Evolutionary conservation across 306 rosid species (phyloP), one percentile per base, ranked within the genome.

Genomic region (Mucuna pruriens): DNA sequence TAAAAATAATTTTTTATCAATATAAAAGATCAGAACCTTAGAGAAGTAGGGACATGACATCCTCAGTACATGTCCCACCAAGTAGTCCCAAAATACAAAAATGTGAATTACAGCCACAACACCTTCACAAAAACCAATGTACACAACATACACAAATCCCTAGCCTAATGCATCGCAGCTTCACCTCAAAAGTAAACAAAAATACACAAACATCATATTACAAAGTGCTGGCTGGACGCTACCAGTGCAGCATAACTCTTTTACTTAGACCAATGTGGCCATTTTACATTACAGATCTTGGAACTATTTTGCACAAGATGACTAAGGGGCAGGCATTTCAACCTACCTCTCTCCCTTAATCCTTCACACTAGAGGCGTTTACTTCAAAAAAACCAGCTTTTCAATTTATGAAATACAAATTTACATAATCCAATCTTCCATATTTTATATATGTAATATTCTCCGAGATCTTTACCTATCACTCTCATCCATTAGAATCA

Each of bases 401-500:
- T 87, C 77, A 64, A 86, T 82, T 82, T 82, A 75, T 82, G 76
- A 85, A 82, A 88, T 87, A 84, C 86, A 86, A 88, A 89, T 88
- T 88, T 83, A 95, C 93, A 93, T 86, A 84, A 87, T 83, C 87
- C 85, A 85, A 87, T 81, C 86, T 83, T 78, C 52, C 86, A 86
- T 86, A 82, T 80, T 83, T 73, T 54, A 44, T 77, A 84, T 87
- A 80, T 84, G 77, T 57, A 26, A 83, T 75, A 76, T 81, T 65
- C 69, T 88, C 75, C 86, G 77, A 48, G 66, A 64, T 77, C 76
- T 77, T 79, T 17, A 54, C 46, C 19, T 19, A 72, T 66, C 78
- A 72, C 58, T 79, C 36, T 93, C 86, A 96, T 78, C 98, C 90
- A 70, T 84, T 92, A 72, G 94, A 85, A 72, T 90, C 97, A 17